phyloP scores from a whole-genome alignment of 2,329 filamentous ascomycete genomes.

The Colletotrichum somersetense region DNA sequence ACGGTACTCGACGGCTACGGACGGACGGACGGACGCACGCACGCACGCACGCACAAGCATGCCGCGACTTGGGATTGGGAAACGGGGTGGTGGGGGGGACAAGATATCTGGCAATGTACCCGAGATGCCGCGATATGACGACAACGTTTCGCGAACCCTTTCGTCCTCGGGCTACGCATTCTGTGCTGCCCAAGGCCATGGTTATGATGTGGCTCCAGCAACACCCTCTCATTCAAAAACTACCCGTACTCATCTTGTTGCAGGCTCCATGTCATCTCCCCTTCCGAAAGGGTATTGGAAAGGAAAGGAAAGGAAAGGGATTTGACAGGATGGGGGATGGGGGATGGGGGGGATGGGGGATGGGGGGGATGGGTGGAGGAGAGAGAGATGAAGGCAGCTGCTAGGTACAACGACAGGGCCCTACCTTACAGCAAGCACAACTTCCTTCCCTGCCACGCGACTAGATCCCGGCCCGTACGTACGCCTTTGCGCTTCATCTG shows the following conservation, averaged over 20 bases:
- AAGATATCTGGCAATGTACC: constrained; percentile 22
- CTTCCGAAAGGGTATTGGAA: constrained; percentile 16
- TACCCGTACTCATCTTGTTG: constrained; percentile 33
- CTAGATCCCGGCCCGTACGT: constrained; percentile 1
- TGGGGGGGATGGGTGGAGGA: constrained; percentile 8
- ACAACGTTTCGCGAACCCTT: constrained; percentile 32
- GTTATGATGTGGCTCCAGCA: constrained; percentile 37
- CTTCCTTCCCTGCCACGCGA: background rate
- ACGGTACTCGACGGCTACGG: background rate
- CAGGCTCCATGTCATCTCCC: constrained; percentile 35
- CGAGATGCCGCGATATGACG: constrained; percentile 38
- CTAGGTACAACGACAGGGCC: constrained; percentile 1
- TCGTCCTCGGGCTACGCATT: constrained; percentile 20
- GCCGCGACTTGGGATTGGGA: background rate
- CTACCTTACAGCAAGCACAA: constrained; percentile 2
- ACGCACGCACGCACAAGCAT: background rate
- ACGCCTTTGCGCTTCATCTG: constrained; percentile 1
- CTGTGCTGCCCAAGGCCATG: constrained; percentile 35
- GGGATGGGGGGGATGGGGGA: constrained; percentile 3
- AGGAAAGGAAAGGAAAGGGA: constrained; percentile 13
- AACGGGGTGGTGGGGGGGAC: constrained; percentile 18
- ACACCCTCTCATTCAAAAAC: constrained; percentile 35
- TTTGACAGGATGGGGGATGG: constrained; percentile 8
- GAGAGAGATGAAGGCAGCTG: background rate
- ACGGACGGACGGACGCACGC: background rate